phyloP scores from a whole-genome alignment of 257 asterid species.

The Paulownia fortunei region DNA sequence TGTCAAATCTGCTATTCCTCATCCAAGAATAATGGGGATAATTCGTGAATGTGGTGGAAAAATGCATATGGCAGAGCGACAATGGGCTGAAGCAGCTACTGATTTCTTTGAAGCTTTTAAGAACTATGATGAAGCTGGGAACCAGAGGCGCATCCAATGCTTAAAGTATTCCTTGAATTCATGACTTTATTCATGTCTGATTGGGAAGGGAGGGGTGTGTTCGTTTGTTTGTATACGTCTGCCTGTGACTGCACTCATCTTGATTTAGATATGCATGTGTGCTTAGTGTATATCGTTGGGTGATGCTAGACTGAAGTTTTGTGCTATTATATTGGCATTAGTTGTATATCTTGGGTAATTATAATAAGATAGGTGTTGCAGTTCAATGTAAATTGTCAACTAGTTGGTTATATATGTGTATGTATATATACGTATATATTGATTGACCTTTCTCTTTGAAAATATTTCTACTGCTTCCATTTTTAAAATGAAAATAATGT shows the following conservation, averaged over 20 bases:
- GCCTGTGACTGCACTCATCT: background rate
- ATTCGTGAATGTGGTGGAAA: conserved; percentile 99
- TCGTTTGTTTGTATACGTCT: conserved; percentile 1
- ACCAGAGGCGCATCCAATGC: conserved; percentile 95
- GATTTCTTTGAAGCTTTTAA: conserved; percentile 99
- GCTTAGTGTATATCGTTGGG: background rate
- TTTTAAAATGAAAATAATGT: background rate
- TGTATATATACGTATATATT: background rate
- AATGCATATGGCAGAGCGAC: conserved; percentile 99
- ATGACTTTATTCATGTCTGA: background rate
- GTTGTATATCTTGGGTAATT: background rate
- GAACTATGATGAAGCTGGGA: conserved; percentile 98
- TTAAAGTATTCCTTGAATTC: conserved; percentile 65
- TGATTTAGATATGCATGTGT: background rate
- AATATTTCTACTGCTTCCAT: background rate
- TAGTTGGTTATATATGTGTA: background rate
- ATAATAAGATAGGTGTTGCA: background rate
- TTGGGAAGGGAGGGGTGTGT: conserved; percentile 11
- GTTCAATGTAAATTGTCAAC: background rate
- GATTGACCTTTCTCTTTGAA: background rate
- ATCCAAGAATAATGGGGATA: conserved; percentile 98
- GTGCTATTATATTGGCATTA: background rate
- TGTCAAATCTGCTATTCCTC: conserved; percentile 98
- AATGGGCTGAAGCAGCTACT: conserved; percentile 96
- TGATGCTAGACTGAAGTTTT: conserved; percentile 2